Evolutionary conservation across 805 yeast species (phyloP), one percentile per base, ranked within the genome.

Genomic region (Sungouiozyma intestinalis): DNA sequence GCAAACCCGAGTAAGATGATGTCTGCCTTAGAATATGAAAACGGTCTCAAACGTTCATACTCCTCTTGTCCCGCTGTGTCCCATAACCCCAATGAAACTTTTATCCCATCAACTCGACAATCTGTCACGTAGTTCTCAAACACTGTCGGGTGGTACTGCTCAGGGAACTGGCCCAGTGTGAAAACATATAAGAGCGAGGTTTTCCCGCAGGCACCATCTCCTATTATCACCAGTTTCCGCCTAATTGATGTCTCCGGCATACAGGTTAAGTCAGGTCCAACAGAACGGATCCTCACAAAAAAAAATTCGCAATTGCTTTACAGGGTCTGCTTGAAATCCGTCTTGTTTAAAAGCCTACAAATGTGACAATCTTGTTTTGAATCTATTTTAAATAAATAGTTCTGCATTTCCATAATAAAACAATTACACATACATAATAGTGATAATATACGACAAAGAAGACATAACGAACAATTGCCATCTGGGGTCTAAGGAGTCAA

Each of bases 11-110:
- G 81, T 42, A 87, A 65, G 40, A 88, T 81, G 43, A 85, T 83
- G 60, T 88, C 84, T 2, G 96, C 94, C 53, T 85, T 81, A 9
- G 88, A 76, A 56, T 88, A 88, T 17, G 94, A 82, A 49, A 88
- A 67, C 0, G 96, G 96, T 47, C 96, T 74, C 45, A 88, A 67
- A 45, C 96, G 67, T 51, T 87, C 96, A 58, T 87, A 87, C 63
- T 87, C 97, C 65, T 87, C 97, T 64, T 87, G 96, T 2, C 97
- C 97, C 3, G 97, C 96, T 1, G 96, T 87, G 59, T 87, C 97
- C 96, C 97, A 87, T 19, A 87, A 65, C 2, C 94, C 88, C 43
- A 87, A 64, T 48, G 86, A 81, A 3, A 87, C 94, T 14, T 92
- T 82, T 51, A 86, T 87, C 3, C 96, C 96, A 56, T 87, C 97